These are phyloP conservation scores for Micractinium conductrix DNA, from an alignment of 139 green algal genomes.

Conservation along the genomic window DNA sequence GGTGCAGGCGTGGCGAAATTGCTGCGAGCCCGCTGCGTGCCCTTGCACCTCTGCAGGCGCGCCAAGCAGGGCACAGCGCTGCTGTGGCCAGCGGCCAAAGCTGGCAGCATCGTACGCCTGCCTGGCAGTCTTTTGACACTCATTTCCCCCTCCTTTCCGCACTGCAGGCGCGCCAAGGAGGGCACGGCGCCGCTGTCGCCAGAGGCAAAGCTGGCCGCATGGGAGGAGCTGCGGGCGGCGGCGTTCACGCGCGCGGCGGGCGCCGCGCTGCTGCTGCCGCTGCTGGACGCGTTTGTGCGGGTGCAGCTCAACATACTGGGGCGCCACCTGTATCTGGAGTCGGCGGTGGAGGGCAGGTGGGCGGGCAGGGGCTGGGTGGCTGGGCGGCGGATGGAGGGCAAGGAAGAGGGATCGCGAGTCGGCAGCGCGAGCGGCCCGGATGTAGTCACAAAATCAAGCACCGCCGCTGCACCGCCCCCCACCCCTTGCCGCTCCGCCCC, in stretches of 20 bases:
- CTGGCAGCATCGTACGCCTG: too few relatives aligned
- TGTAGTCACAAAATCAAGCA: not conserved
- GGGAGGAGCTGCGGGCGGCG: conserved; percentile 65
- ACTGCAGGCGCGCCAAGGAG: conserved; percentile 22
- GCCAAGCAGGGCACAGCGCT: too few relatives aligned
- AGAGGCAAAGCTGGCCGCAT: conserved; percentile 59
- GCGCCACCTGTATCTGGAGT: conserved; percentile 77
- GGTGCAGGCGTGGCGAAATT: too few relatives aligned
- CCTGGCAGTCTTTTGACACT: too few relatives aligned
- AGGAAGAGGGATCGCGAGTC: not conserved
- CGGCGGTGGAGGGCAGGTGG: conserved; percentile 47
- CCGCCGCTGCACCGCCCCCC: not conserved
- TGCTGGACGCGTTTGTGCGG: conserved; percentile 76
- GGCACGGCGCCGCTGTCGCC: not conserved
- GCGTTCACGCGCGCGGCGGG: conserved; percentile 56
- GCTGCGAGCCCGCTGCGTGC: too few relatives aligned
- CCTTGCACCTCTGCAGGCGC: too few relatives aligned
- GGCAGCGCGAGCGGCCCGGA: not conserved
- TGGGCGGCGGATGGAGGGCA: not conserved
- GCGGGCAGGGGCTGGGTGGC: not conserved
- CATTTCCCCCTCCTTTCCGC: not conserved
- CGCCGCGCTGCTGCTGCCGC: conserved; percentile 65
- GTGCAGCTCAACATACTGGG: conserved; percentile 85
- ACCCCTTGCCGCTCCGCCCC: too few relatives aligned
- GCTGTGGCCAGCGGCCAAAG: too few relatives aligned